Base-by-base conservation (phyloP, 306 rosid species). In the Styphnolobium japonicum region DNA sequence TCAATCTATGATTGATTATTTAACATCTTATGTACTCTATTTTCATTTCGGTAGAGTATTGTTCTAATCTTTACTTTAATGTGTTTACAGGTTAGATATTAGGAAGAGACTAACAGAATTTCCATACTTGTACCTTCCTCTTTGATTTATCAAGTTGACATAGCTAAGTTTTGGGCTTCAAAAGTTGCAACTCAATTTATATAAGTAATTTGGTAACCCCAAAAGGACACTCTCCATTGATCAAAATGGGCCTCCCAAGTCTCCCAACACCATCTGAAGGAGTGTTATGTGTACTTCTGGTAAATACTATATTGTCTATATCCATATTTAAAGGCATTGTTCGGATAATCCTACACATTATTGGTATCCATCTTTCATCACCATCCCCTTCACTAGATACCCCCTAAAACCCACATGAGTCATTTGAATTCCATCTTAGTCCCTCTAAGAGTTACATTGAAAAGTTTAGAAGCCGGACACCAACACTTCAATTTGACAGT, bases 181-280 rank as follows among this genome's bases (percentile, higher is more conserved):
- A 19, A 7, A 51, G 42, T 56, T 57, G 46, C 10, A 27, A 42
- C 33, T 37, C 65, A 74, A 45, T 52, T 37, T 25, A 23, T 43
- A 65, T 67, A 31, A 42, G 45, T 52, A 42, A 64, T 25, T 46
- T 22, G 29, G 29, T 56, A 14, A 27, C 60, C 55, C 71, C 52
- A 27, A 36, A 4, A 34, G 68, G 64, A 67, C 57, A 36, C 69
- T 69, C 25, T 23, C 15, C 29, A 27, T 84, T 64, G 77, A 61
- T 53, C 69, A 81, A 73, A 80, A 95, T 95, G 98, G 98, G 98
- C 60, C 94, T 95, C 56, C 90, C 95, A 65, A 92, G 88, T 90
- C 97, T 95, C 8, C 98, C 98, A 79, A 87, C 98, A 81, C 97
- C 94, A 79, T 91, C 97, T 23, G 96, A 92, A 88, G 98, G 98